A percentile compares a stretch with the other conserved stretches of the same genome.
phyloP scores from a whole-genome alignment of 2,329 filamentous ascomycete species.

The Didymella glomerata region DNA sequence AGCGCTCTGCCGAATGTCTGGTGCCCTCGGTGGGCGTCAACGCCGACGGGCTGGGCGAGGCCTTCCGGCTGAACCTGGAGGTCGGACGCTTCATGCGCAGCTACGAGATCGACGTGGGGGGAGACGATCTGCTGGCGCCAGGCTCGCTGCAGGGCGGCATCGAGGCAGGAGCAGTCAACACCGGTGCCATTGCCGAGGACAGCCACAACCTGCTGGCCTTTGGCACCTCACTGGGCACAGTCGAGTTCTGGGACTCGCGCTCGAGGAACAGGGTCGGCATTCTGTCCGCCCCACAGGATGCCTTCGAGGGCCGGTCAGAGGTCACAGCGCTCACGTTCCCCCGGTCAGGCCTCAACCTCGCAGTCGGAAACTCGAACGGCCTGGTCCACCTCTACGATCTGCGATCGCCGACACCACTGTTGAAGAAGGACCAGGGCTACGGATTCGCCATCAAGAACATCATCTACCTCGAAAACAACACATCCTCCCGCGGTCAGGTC shows the following conservation, averaged over 20 bases:
- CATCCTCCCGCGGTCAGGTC: constrained; percentile 69
- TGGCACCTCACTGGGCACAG: constrained; percentile 91
- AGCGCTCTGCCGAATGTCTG: constrained; percentile 81
- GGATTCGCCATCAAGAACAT: constrained; percentile 91
- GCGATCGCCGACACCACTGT: constrained; percentile 81
- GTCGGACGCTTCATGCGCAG: constrained; percentile 92
- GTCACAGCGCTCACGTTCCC: constrained; percentile 90
- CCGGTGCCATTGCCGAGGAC: constrained; percentile 83
- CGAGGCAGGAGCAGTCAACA: constrained; percentile 84
- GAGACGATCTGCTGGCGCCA: constrained; percentile 76
- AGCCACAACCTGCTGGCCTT: constrained; percentile 93
- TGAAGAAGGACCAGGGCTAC: constrained; percentile 96
- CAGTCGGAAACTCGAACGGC: constrained; percentile 86
- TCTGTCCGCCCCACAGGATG: constrained; percentile 64
- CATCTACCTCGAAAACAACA: constrained; percentile 72
- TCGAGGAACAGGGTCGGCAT: constrained; percentile 83
- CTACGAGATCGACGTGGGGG: constrained; percentile 89
- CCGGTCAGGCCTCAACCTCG: constrained; percentile 81
- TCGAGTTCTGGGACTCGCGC: constrained; percentile 95
- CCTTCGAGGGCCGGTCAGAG: constrained; percentile 60
- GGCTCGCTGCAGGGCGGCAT: constrained; percentile 87
- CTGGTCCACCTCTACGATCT: constrained; percentile 92
- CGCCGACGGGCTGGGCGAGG: constrained; percentile 84
- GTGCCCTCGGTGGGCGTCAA: constrained; percentile 89
- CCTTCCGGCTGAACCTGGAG: constrained; percentile 91